Evolutionary conservation across 306 rosid species (phyloP), one percentile per base, ranked within the genome.

Genomic region (Amphicarpaea edgeworthii): DNA sequence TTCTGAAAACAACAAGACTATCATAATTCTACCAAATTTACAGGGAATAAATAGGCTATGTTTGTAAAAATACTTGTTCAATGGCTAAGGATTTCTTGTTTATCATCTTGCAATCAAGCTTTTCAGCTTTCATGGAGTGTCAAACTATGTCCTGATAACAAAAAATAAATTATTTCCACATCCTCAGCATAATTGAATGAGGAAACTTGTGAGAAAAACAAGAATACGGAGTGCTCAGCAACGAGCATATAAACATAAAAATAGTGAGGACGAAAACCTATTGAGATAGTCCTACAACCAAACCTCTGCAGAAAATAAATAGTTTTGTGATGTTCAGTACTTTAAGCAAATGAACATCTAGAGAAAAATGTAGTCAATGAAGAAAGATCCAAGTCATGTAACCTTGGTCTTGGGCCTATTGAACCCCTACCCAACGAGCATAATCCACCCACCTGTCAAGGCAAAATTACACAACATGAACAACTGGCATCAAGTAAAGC

Each of bases 391-490:
- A 41, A 8, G 59, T 40, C 30, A 58, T 46, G 49, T 58, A 16
- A 45, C 77, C 72, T 80, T 68, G 80, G 42, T 82, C 69, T 72
- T 38, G 70, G 32, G 76, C 79, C 82, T 90, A 85, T 78, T 92
- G 97, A 73, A 92, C 80, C 43, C 97, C 97, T 21, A 90, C 77
- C 83, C 81, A 86, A 37, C 97, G 96, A 72, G 97, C 97, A 87
- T 92, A 92, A 77, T 92, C 97, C 72, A 92, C 97, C 97, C 97
- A 92, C 79, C 97, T 92, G 90, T 51, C 77, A 87, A 37, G 30
- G 24, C 41, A 75, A 70, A 75, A 61, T 55, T 17, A 47, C 47
- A 24, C 55, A 74, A n/a, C 17, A 80, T 53, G 71, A 81, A 65
- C 37, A 21, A 8, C 30, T 21, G 2, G 5, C 26, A 47, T 66